Evolutionary conservation across 1,284 basidiomycete species (phyloP), one percentile per base, ranked within the genome.

Genomic region (Austroboletus rostrupii): DNA sequence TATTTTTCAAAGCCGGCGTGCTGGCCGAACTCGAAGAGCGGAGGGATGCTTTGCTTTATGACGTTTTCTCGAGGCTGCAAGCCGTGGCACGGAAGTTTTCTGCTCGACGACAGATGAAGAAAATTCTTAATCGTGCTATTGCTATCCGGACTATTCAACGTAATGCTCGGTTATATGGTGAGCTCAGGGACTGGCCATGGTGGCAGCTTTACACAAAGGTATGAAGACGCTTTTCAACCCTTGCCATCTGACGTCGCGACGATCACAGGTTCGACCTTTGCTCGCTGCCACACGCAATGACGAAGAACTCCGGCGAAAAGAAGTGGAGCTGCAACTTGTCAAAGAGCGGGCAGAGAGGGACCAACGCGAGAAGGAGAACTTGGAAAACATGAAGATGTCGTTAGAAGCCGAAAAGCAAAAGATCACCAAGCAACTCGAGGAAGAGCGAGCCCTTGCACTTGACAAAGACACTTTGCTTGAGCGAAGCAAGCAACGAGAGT

Each of bases 1-100:
- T 98, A 57, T 99, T 99, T 74, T 99, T 99, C 84, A 99, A 98
- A 68, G 95, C 97, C 1, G 96, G 96, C 6, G 93, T 98, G 2
- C 79, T 99, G 11, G 97, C 97, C n/a, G 95, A 97, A 62, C 80
- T 99, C 28, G 97, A 99, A 70, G 97, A 98, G 62, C 80, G 92
- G 19, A 76, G 97, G 17, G 97, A 99, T 68, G 76, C 80, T 10
- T 73, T 93, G 23, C 72, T 99, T 16, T 94, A 85, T 57, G 94
- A 95, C 58, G 76, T 98, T 42, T 97, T 99, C 72, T 86, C 92
- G 12, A 79, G 85, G 32, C 70, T 99, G 49, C 94, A 98, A 64
- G 92, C 95, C 0, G 78, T 83, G 0, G 88, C 89, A 3, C 77
- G 94, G 43, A 93, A 83, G 80, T 94, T 83, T 75, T 89, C 88